Percentiles rank a stretch among this genome's conserved stretches.
These are phyloP conservation scores for Dictyostelium purpureum DNA, from an alignment of 78 protist genomes.

Conservation along the genomic window DNA sequence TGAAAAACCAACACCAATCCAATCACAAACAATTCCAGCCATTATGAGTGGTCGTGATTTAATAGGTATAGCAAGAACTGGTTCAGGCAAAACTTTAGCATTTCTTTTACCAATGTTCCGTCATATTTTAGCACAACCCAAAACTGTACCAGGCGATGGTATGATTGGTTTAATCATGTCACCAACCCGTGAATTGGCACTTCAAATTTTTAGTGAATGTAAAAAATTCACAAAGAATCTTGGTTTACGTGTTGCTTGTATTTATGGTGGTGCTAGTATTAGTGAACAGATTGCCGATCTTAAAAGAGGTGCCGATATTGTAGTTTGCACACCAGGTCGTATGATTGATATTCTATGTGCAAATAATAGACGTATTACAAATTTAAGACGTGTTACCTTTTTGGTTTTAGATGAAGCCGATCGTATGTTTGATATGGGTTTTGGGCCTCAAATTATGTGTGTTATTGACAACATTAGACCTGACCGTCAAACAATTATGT, in stretches of 20 bases:
- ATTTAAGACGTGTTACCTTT: constrained; percentile 94
- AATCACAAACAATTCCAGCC: constrained; percentile 94
- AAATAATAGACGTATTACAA: constrained; percentile 93
- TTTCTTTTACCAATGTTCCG: constrained; percentile 98
- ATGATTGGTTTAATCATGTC: constrained; percentile 95
- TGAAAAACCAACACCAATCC: constrained; percentile 95
- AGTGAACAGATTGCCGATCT: constrained; percentile 97
- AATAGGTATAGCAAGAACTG: constrained; percentile 93
- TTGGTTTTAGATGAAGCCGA: constrained; percentile 99
- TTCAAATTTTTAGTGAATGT: constrained; percentile 93
- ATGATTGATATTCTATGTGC: constrained; percentile 97
- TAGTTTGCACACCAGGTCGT: constrained; percentile 99
- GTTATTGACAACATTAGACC: constrained; percentile 91
- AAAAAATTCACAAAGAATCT: constrained; percentile 80
- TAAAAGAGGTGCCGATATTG: constrained; percentile 94
- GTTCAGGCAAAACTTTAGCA: constrained; percentile 98
- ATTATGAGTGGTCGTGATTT: constrained; percentile 95
- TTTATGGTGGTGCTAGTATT: constrained; percentile 97
- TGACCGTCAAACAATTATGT: constrained; percentile 95
- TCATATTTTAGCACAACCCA: constrained; percentile 93
- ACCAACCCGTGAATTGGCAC: constrained; percentile 98
- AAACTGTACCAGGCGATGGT: constrained; percentile 92
- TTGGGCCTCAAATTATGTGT: constrained; percentile 93
- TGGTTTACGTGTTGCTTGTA: constrained; percentile 81
- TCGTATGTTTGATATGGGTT: constrained; percentile 99